A percentile compares a stretch with the other conserved stretches of the same genome.
Conservation (phyloP, 1,284 basidiomycete species). For the Pseudozyma sp. region DNA sequence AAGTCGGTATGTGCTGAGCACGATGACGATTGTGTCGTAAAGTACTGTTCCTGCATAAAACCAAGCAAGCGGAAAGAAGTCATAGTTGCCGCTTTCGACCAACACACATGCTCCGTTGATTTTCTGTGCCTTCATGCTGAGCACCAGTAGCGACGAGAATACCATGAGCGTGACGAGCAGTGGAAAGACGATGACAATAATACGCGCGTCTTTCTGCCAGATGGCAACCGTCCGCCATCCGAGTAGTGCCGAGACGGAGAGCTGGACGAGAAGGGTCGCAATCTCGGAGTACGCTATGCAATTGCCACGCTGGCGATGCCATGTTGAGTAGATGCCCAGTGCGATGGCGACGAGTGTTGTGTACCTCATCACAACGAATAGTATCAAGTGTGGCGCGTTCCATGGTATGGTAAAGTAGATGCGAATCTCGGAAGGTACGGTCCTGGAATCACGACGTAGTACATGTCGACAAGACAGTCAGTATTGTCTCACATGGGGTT, state of each 20-base stretch:
- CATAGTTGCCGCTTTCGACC: constrained; percentile 16
- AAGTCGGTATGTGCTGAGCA: constrained; percentile 50
- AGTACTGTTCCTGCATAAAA: constrained; percentile 53
- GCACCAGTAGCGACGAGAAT: constrained; percentile 45
- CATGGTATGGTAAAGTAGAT: constrained; percentile 26
- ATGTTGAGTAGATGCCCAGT: constrained; percentile 42
- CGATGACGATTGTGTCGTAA: constrained; percentile 48
- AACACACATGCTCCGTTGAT: constrained; percentile 45
- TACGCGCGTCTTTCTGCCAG: constrained; percentile 51
- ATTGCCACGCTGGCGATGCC: constrained; percentile 13
- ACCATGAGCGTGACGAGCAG: constrained; percentile 45
- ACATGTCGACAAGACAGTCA: no score
- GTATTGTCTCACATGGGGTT: neutral
- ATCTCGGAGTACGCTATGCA: constrained; percentile 47
- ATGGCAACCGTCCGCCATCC: constrained; percentile 61
- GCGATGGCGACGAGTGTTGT: constrained; percentile 40
- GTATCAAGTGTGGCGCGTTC: constrained; percentile 40
- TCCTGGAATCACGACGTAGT: constrained; percentile 7
- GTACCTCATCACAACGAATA: constrained; percentile 56
- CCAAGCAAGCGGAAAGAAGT: constrained; percentile 47
- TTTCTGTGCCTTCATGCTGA: constrained; percentile 31
- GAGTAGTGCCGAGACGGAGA: constrained; percentile 47
- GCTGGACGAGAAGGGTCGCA: constrained; percentile 49
- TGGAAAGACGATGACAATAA: constrained; percentile 38
- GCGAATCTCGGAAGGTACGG: constrained; percentile 32